phyloP scores from a whole-genome alignment of 1,284 basidiomycete genomes.

The Apiotrichum porosum region DNA sequence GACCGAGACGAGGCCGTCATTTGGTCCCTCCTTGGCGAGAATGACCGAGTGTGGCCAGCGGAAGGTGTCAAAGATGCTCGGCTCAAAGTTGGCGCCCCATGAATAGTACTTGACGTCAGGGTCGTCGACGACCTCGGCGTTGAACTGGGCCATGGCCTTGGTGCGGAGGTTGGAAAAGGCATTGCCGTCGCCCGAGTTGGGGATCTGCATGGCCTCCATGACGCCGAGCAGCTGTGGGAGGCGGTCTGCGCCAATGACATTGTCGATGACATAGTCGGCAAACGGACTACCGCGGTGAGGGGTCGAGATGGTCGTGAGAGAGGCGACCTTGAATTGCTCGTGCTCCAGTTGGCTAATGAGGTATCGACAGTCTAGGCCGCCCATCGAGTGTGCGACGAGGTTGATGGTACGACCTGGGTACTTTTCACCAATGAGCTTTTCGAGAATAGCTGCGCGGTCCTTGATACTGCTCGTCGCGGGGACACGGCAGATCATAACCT shows the following conservation, averaged over 20 bases:
- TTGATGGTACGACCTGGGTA: conserved; percentile 80
- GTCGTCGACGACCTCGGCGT: conserved; percentile 73
- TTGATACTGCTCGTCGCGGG: conserved; percentile 82
- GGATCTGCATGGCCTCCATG: conserved; percentile 64
- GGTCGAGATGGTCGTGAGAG: conserved; percentile 84
- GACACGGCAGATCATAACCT: conserved; percentile 86
- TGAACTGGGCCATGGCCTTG: conserved; percentile 83
- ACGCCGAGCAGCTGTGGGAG: conserved; percentile 49
- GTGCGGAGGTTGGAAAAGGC: conserved; percentile 83
- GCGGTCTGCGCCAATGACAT: conserved; percentile 60
- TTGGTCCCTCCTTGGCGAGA: conserved; percentile 80
- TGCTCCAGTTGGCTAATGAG: conserved; percentile 54
- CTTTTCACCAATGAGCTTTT: conserved; percentile 67
- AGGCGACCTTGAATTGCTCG: conserved; percentile 58
- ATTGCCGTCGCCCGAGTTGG: conserved; percentile 80
- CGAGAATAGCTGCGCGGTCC: conserved; percentile 82
- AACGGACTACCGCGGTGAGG: conserved; percentile 91
- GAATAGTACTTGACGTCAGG: conserved; percentile 78
- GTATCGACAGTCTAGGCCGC: conserved; percentile 88
- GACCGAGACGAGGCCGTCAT: conserved; percentile 89
- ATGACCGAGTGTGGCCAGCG: conserved; percentile 79
- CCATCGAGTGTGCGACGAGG: conserved; percentile 93
- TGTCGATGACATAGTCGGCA: conserved; percentile 82
- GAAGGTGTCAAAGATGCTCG: conserved; percentile 83
- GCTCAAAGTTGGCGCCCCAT: conserved; percentile 86